phyloP scores from a whole-genome alignment of 1,284 basidiomycete genomes.

The Taiwanofungus camphoratus region DNA sequence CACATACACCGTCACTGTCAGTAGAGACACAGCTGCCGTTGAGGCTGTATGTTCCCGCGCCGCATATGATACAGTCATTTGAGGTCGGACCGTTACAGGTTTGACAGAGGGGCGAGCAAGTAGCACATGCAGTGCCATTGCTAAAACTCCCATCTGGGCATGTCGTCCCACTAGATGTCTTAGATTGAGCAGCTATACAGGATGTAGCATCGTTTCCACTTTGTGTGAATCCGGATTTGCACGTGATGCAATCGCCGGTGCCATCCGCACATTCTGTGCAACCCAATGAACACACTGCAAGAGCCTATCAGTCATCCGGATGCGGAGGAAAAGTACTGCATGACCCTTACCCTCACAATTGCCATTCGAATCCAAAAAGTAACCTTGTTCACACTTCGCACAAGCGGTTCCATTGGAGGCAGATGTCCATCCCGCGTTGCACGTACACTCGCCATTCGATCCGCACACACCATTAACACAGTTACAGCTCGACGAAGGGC shows the following conservation, averaged over 20 bases:
- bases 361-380: conserved; percentile 63
- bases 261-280: conserved; percentile 63
- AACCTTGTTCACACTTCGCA: conserved; percentile 65
- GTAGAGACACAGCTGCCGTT: conserved; percentile 65
- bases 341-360: conserved; percentile 61
- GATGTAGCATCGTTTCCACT: conserved; percentile 60
- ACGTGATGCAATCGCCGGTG: conserved; percentile 66
- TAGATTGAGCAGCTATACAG: conserved; percentile 49
- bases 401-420: conserved; percentile 68
- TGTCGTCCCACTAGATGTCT: conserved; percentile 44
- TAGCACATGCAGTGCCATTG: conserved; percentile 46
- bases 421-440: conserved; percentile 70
- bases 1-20: conserved; percentile 64
- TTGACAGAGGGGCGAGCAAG: conserved; percentile 61
- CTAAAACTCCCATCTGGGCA: conserved; percentile 68
- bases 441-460: conserved; percentile 60
- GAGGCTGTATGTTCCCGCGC: conserved; percentile 48
- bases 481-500: conserved; percentile 61
- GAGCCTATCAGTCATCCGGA: conserved; percentile 11
- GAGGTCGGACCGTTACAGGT: conserved; percentile 67
- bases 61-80: conserved; percentile 66
- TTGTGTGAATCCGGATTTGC: conserved; percentile 60
- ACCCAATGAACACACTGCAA: conserved; percentile 60
- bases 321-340: neutral
- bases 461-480: conserved; percentile 74